Percentiles rank a stretch among this genome's conserved stretches.
Conservation (phyloP, 176 grass and related monocot species). For the Lolium rigidum region DNA sequence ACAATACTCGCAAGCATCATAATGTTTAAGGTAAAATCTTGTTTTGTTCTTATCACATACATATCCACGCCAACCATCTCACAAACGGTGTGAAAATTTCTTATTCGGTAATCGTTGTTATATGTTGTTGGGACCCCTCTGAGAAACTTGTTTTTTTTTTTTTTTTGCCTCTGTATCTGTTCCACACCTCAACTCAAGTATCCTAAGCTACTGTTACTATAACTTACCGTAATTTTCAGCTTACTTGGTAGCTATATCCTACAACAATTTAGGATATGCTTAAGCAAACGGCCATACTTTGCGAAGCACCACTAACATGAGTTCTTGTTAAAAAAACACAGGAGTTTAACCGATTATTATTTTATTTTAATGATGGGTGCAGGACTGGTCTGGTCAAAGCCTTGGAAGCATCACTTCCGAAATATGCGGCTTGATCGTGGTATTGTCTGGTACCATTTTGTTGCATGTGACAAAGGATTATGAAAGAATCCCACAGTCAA, state of each 20-base stretch:
- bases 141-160: background rate
- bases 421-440: slow-evolving; percentile 93
- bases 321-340: background rate
- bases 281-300: background rate
- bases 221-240: background rate
- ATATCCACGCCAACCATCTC: slow-evolving; percentile 1
- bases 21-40: slow-evolving; percentile 94
- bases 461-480: slow-evolving; percentile 95
- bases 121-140: background rate
- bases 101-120: background rate
- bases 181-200: slow-evolving; percentile 3
- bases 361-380: slow-evolving; percentile 21
- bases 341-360: background rate
- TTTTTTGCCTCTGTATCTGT: slow-evolving; percentile 9
- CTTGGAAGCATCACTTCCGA: slow-evolving; percentile 86
- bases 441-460: slow-evolving; percentile 88
- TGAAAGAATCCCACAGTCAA: slow-evolving; percentile 80
- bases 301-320: background rate
- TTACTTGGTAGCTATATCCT: slow-evolving; percentile 5
- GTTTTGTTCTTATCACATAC: slow-evolving; percentile 9
- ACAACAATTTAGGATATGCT: background rate
- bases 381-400: slow-evolving; percentile 96
- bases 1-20: slow-evolving; percentile 95
- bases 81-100: slow-evolving; percentile 3
- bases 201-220: background rate